A percentile compares a stretch with the other conserved stretches of the same genome.
Conservation (phyloP, 768 basidiomycete species). For the Tremella mesenterica region DNA sequence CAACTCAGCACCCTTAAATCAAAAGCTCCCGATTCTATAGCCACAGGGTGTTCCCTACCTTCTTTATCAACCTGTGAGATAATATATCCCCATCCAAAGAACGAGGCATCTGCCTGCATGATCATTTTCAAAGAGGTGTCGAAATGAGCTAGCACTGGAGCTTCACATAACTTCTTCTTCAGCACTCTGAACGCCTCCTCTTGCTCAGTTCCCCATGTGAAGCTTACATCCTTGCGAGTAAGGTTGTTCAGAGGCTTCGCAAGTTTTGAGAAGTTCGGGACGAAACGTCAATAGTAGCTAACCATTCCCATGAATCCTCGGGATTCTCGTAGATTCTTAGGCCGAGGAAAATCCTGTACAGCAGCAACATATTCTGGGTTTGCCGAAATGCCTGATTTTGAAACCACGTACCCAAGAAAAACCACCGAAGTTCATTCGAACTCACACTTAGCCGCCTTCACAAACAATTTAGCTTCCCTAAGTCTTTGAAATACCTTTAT, state of each 20-base stretch:
- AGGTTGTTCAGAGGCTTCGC: slow-evolving; percentile 8
- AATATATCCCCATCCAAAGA: slow-evolving; percentile 40
- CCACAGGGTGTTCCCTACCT: slow-evolving; percentile 15
- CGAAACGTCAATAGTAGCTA: slow-evolving; percentile 23
- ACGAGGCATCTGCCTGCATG: slow-evolving; percentile 32
- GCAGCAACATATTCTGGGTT: not conserved
- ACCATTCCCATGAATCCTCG: slow-evolving; percentile 21
- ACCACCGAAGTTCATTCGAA: not conserved
- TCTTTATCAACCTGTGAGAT: slow-evolving; percentile 25
- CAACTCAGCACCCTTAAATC: slow-evolving; percentile 37
- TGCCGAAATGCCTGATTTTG: not conserved
- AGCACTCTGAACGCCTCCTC: not conserved
- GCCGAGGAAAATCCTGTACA: slow-evolving; percentile 19
- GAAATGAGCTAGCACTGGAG: slow-evolving; percentile 6
- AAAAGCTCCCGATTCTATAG: slow-evolving; percentile 13
- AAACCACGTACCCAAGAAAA: slow-evolving; percentile 5
- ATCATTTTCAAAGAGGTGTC: slow-evolving; percentile 4
- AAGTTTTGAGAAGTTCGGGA: slow-evolving; percentile 16
- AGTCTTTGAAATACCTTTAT: slow-evolving; percentile 12
- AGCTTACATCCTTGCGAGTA: slow-evolving; percentile 6
- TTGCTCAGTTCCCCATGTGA: not conserved
- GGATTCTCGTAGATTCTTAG: slow-evolving; percentile 9
- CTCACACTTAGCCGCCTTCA: slow-evolving; percentile 6
- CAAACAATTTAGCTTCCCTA: not conserved
- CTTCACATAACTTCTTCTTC: not conserved